These are phyloP conservation scores for Medicago truncatula DNA, from an alignment of 306 rosid genomes.

Conservation along the genomic window DNA sequence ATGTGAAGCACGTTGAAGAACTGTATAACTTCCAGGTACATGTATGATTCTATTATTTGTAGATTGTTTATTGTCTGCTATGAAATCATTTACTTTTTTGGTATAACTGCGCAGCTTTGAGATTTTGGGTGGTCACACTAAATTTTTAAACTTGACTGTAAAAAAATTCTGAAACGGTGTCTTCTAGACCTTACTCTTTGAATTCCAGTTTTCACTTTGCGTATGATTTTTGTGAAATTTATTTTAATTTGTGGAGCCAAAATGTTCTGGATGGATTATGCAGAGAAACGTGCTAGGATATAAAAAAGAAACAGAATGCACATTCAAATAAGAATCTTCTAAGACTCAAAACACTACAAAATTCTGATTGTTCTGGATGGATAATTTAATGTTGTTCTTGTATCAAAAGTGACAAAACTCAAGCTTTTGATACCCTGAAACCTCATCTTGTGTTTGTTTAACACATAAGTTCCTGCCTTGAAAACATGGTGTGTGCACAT, in stretches of 20 bases:
- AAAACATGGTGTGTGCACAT: background rate
- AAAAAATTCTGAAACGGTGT: background rate
- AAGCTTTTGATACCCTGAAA: background rate
- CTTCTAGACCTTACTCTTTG: conserved; percentile 20
- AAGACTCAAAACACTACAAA: background rate
- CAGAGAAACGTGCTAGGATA: background rate
- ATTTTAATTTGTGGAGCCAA: conserved; percentile 16
- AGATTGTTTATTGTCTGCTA: conserved; percentile 12
- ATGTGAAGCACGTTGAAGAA: conserved; percentile 58
- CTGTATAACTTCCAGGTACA: conserved; percentile 80
- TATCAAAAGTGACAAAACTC: background rate
- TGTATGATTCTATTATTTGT: conserved; percentile 4
- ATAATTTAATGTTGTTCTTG: too few relatives aligned
- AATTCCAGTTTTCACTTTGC: background rate
- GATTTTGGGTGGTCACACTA: background rate
- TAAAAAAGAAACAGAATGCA: background rate
- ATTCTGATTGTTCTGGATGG: too few relatives aligned
- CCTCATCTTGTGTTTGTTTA: background rate
- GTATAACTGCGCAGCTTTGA: conserved; percentile 12
- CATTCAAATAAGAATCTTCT: conserved; percentile 2
- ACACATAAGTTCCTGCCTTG: background rate
- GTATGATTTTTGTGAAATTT: background rate
- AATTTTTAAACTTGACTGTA: conserved; percentile 25
- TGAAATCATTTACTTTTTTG: background rate
- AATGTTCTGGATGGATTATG: conserved; percentile 3